phyloP scores from a whole-genome alignment of 257 asterid species.

The Eucommia ulmoides region DNA sequence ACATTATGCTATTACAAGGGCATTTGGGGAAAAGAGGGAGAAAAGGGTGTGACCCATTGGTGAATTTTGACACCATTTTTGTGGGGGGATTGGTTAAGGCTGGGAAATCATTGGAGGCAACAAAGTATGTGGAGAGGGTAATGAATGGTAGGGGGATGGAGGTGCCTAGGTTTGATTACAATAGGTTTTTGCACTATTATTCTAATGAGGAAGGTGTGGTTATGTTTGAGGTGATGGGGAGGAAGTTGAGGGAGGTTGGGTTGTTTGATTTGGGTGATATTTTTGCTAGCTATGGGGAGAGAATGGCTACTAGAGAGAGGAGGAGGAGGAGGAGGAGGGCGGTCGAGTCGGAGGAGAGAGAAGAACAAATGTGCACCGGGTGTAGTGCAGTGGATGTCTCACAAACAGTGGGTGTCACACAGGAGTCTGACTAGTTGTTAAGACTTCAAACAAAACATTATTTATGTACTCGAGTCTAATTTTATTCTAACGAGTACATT shows the following conservation, averaged over 20 bases:
- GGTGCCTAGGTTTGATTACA: constrained; percentile 91
- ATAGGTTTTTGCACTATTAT: constrained; percentile 63
- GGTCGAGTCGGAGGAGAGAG: too few relatives aligned
- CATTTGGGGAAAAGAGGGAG: constrained; percentile 89
- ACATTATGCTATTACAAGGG: constrained; percentile 83
- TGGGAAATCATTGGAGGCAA: constrained; percentile 56
- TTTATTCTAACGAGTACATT: too few relatives aligned
- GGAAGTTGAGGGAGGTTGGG: constrained; percentile 77
- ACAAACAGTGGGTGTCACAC: too few relatives aligned
- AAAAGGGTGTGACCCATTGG: constrained; percentile 72
- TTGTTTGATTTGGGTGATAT: constrained; percentile 79
- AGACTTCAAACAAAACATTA: too few relatives aligned
- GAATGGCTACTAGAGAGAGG: constrained; percentile 85
- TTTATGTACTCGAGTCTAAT: too few relatives aligned
- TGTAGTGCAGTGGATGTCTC: too few relatives aligned
- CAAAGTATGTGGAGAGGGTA: constrained; percentile 74
- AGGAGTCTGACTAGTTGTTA: too few relatives aligned
- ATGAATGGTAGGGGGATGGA: constrained; percentile 46
- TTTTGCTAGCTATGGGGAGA: constrained; percentile 61
- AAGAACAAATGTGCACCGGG: too few relatives aligned
- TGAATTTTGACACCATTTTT: constrained; percentile 87
- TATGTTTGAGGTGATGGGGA: constrained; percentile 76
- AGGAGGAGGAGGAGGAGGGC: constrained; percentile 51
- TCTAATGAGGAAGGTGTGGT: constrained; percentile 76
- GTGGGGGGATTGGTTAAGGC: constrained; percentile 83